Conservation (phyloP, 1,284 basidiomycete genomes). For the Cutaneotrichosporon curvatum region DNA sequence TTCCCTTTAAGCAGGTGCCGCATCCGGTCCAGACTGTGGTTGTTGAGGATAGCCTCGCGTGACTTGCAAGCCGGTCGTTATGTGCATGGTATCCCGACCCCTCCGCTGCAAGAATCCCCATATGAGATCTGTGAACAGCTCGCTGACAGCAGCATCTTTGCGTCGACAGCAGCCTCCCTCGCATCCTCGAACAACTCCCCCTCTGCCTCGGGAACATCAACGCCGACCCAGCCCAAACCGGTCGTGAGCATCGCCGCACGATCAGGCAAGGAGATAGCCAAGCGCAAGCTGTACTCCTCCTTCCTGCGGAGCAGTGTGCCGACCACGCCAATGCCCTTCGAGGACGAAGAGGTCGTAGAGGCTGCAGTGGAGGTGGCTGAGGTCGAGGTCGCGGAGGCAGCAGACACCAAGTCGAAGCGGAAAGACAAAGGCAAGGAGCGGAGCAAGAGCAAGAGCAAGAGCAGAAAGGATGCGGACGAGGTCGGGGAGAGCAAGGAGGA, state of each 20-base stretch:
- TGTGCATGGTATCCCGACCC: no score
- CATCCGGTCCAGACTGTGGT: no score
- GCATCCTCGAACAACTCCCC: conserved; percentile 47
- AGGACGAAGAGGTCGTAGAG: neutral
- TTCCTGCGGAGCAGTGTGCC: conserved; percentile 64
- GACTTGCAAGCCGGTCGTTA: no score
- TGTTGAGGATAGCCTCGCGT: no score
- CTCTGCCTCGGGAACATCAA: conserved; percentile 17
- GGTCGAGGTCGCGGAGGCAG: neutral
- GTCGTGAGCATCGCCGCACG: conserved; percentile 54
- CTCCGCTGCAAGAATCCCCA: no score
- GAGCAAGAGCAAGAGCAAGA: neutral
- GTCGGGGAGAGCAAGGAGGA: neutral
- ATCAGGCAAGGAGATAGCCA: conserved; percentile 71
- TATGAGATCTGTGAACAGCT: no score
- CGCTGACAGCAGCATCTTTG: conserved; percentile 56
- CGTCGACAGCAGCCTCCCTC: conserved; percentile 67
- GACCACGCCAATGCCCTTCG: neutral
- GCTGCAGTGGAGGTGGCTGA: neutral
- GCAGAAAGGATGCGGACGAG: neutral
- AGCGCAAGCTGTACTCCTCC: conserved; percentile 62
- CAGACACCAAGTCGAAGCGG: neutral
- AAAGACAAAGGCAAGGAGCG: conserved; percentile 1
- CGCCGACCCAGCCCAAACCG: conserved; percentile 35
- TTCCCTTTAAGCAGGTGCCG: no score